phyloP scores from a whole-genome alignment of 768 basidiomycete species.

The Butyriboletus loyo region DNA sequence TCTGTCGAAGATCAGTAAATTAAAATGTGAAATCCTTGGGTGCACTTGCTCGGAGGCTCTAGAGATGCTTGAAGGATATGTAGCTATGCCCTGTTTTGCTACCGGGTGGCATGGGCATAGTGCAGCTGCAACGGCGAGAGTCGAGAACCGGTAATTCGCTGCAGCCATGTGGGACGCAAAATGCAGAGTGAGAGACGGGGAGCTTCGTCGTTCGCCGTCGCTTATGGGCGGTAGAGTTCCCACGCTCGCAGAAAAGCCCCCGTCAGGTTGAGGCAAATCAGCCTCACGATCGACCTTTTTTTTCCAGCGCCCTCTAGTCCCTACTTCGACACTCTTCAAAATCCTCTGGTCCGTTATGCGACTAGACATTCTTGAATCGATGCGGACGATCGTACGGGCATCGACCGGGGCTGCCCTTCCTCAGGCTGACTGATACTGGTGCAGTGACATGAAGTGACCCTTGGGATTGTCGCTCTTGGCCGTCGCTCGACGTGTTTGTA shows the following conservation, averaged over 20 bases:
- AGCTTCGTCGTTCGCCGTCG: too few relatives aligned
- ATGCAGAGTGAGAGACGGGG: too few relatives aligned
- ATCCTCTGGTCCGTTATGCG: background rate
- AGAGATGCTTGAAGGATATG: too few relatives aligned
- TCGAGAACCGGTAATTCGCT: background rate
- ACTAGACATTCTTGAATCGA: background rate
- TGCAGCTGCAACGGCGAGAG: background rate
- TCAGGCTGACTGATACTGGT: background rate
- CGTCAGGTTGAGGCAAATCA: background rate
- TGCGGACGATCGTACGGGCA: background rate
- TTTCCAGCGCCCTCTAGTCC: background rate
- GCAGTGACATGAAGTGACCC: background rate
- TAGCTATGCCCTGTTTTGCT: background rate
- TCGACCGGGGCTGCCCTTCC: background rate
- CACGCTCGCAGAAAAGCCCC: background rate
- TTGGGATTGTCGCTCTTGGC: background rate
- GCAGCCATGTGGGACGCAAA: too few relatives aligned
- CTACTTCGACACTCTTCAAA: too few relatives aligned
- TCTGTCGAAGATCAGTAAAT: background rate
- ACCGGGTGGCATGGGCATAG: background rate
- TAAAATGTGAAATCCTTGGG: background rate
- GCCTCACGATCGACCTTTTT: background rate
- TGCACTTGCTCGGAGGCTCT: background rate
- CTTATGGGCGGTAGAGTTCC: too few relatives aligned
- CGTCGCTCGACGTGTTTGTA: background rate